Evolutionary conservation across 495 filamentous ascomycete species (phyloP).

Genomic region (Podospora australis): DNA sequence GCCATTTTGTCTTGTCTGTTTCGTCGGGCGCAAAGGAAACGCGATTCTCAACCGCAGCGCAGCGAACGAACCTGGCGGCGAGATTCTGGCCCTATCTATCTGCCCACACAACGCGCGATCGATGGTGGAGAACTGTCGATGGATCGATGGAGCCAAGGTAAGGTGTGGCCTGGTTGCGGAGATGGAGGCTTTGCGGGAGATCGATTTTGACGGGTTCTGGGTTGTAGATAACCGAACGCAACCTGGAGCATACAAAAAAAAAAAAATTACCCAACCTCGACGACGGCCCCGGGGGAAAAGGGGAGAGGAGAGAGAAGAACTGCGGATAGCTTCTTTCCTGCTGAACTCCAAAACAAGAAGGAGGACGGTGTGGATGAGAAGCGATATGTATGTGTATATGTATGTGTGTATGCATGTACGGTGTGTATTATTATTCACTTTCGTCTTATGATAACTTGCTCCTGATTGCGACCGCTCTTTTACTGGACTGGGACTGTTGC

Average conservation of each 20-base stretch:
- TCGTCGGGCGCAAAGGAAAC: neutral
- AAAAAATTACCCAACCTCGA: neutral
- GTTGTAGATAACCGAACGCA: constrained; percentile 2
- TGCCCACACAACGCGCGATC: constrained; percentile 3
- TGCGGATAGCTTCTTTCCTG: neutral
- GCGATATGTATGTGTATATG: too few relatives aligned
- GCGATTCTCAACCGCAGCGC: neutral
- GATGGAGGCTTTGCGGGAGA: neutral
- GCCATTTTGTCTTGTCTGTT: constrained; percentile 34
- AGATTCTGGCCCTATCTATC: neutral
- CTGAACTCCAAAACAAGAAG: neutral
- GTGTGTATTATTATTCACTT: too few relatives aligned
- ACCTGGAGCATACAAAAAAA: neutral
- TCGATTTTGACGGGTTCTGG: neutral
- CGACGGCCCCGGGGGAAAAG: neutral
- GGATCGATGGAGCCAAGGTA: neutral
- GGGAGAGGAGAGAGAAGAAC: neutral
- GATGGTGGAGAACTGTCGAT: constrained; percentile 1
- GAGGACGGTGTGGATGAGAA: neutral
- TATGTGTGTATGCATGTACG: neutral
- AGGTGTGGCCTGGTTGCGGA: neutral
- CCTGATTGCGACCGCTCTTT: too few relatives aligned
- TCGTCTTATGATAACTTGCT: too few relatives aligned
- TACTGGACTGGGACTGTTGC: too few relatives aligned
- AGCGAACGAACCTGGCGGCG: too few relatives aligned